Evolutionary conservation across 768 basidiomycete species (phyloP).

Genomic region (Russula vinacea): DNA sequence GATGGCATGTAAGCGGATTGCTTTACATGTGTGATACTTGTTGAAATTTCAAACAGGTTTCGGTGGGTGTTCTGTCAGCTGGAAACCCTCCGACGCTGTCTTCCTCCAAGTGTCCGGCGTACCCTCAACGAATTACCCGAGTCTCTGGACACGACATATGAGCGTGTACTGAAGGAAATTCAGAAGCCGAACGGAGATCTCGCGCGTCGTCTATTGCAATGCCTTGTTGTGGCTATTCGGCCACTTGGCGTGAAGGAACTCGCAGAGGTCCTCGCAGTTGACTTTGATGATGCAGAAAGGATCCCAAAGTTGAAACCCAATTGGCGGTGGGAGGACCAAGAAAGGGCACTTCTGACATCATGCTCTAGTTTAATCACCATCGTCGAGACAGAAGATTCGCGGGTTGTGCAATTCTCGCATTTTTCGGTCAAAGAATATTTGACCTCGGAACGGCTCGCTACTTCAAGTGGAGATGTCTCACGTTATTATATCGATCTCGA

Average conservation of each 20-base stretch:
- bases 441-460: background rate
- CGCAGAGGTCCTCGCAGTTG: background rate
- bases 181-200: background rate
- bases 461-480: background rate
- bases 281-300: background rate
- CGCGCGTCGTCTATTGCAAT: background rate
- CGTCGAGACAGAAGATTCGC: background rate
- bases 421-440: background rate
- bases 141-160: background rate
- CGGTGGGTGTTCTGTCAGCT: background rate
- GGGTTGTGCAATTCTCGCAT: background rate
- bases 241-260: background rate
- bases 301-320: background rate
- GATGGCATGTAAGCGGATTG: background rate
- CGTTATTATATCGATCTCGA: background rate
- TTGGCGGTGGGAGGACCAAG: background rate
- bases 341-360: background rate
- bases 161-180: background rate
- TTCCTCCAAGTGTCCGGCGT: background rate
- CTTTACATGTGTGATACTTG: background rate
- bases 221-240: background rate
- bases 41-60: background rate
- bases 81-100: background rate
- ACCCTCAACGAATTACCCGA: background rate
- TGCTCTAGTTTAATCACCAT: background rate